Base-by-base conservation (phyloP, 2,329 filamentous ascomycete species). In the Botrytis elliptica region DNA sequence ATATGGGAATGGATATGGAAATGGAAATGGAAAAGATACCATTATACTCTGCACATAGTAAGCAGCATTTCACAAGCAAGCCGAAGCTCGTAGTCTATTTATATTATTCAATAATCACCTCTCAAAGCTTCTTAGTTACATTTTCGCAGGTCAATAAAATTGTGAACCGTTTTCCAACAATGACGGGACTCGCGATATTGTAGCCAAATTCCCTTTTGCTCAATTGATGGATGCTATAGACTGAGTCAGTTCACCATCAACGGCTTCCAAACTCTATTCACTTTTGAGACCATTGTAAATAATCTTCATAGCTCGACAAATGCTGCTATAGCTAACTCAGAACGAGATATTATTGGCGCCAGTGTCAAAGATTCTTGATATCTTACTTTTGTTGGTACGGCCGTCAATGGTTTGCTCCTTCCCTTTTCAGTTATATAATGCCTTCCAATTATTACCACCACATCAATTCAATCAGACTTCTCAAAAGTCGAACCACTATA, bases 1-100 rank as follows among this genome's bases (percentile, higher is more conserved):
- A 33, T 29, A 66, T 25, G 42, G 63, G 63, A 36, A 66, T 55
- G 36, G 44, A 22, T 4, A 46, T 44, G 42, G 65, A 1, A 42
- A 33, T 68, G 66, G 66, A 68, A 57, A 42, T 55, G 65, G 65
- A 68, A 68, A 68, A 55, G 66, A 68, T 68, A 68, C 66, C 66
- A 57, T 68, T 57, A 57, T 68, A 57, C 29, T 42, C 36, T 68
- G 66, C 49, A 68, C 18, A 42, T 57, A 22, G 49, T 57, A 55
- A 55, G 66, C 66, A 68, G 66, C 36, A 16, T 57, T 49, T 55
- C 49, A 57, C 22, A 68, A 42, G 66, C 49, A 57, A 33, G 49
- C 9, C 40, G 14, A 29, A 55, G 46, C 66, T 57, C 22, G n/a
- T 38, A 6, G 25, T 42, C 66, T 42, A 64, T 62, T 44, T 33